Conservation (phyloP, 2,329 filamentous ascomycete genomes). For the Colletotrichum sp. region DNA sequence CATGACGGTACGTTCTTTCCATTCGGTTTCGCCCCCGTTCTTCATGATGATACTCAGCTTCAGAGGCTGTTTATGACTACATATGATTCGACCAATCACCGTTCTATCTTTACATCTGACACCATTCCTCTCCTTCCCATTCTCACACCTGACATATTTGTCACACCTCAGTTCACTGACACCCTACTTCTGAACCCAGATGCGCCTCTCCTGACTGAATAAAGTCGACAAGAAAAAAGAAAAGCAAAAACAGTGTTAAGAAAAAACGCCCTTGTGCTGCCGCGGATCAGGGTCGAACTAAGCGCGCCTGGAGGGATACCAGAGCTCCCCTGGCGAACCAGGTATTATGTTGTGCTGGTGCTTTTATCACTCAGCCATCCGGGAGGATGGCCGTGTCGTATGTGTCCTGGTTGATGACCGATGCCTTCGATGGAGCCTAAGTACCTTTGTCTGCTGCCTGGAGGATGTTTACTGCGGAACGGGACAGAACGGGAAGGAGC, state of each 20-base stretch:
- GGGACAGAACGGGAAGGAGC: background rate
- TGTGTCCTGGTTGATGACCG: background rate
- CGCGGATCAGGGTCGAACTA: background rate
- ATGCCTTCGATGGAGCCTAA: accelerated
- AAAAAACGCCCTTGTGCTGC: background rate
- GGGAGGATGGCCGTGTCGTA: background rate
- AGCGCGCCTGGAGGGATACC: background rate
- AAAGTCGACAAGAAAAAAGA: background rate
- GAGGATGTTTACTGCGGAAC: accelerated
- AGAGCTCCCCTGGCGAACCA: background rate
- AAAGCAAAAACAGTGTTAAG: background rate
- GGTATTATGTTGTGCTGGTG: background rate
- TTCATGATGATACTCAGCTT: conserved; percentile 43
- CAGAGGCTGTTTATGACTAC: conserved; percentile 56
- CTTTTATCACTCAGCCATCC: background rate
- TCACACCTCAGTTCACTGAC: background rate
- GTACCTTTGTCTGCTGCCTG: background rate
- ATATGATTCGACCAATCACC: conserved; percentile 42
- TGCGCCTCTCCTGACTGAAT: background rate
- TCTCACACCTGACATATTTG: background rate
- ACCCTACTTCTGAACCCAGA: background rate
- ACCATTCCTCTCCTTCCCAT: background rate
- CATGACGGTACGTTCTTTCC: background rate
- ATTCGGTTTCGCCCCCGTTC: background rate
- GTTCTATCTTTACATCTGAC: conserved; percentile 28